Evolutionary conservation across 306 rosid genomes (phyloP).

Genomic region (Vigna radiata): DNA sequence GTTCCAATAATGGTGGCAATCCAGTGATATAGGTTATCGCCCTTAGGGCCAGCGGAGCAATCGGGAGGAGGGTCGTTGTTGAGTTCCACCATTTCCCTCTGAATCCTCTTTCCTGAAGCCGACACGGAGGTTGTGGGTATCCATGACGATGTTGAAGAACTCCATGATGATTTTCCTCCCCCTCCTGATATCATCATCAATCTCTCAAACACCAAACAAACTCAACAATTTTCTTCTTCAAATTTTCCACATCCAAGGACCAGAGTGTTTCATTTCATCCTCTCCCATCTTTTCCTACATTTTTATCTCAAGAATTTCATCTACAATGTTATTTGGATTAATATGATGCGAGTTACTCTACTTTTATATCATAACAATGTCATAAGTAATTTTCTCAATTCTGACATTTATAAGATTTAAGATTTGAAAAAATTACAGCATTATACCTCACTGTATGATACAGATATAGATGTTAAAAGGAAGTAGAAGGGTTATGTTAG

Average conservation of each 20-base stretch:
- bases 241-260: not conserved
- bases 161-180: slow-evolving; percentile 46
- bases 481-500: too few species aligned
- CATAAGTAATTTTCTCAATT: too few species aligned
- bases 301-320: too few species aligned
- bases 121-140: slow-evolving; percentile 75
- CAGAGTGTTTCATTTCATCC: not conserved
- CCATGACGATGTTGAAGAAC: slow-evolving; percentile 66
- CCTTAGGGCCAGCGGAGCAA: slow-evolving; percentile 94
- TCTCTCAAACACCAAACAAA: not conserved
- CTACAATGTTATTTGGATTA: too few species aligned
- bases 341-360: too few species aligned
- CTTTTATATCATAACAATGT: too few species aligned
- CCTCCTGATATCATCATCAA: slow-evolving; percentile 54
- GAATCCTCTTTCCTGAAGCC: slow-evolving; percentile 87
- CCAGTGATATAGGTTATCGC: slow-evolving; percentile 96
- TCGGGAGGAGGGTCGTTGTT: slow-evolving; percentile 78
- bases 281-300: not conserved
- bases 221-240: not conserved
- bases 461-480: too few species aligned
- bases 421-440: too few species aligned
- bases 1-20: slow-evolving; percentile 87
- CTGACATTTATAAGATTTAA: too few species aligned
- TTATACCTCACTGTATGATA: too few species aligned
- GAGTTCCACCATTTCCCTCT: slow-evolving; percentile 84